Evolutionary conservation across 2,329 filamentous ascomycete species (phyloP), one percentile per base, ranked within the genome.

Genomic region (Botryosphaeria dothidea): DNA sequence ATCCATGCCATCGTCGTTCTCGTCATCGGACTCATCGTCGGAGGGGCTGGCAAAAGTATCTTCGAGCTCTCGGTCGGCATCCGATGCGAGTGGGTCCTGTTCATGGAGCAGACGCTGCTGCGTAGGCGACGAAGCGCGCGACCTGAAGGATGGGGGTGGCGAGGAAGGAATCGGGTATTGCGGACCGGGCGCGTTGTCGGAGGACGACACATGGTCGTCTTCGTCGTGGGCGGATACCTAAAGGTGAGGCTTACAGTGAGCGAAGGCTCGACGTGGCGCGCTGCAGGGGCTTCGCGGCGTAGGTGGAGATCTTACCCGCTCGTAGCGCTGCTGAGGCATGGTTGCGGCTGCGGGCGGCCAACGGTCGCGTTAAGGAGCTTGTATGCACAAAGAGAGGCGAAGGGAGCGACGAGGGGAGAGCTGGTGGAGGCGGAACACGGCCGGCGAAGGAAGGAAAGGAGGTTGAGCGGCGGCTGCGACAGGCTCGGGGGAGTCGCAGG

Each of bases 121-220:
- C 21, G 82, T 77, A 34, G 84, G 85, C 38, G 91, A 93, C 1
- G 92, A 92, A 34, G 90, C 84, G 74, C 91, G 88, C 52, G 93
- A 97, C 76, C 89, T 92, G 79, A 97, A 98, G 1, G 94, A 97
- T 2, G 94, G 94, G 41, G 82, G 82, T 69, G 82, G 82, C 67
- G 82, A 84, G 68, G 76, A 75, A 27, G 82, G 82, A 25, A 82
- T 75, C 25, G 77, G 71, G 68, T 77, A 74, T 56, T 74, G 73
- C 60, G 69, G 66, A 19, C 71, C 72, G 8, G 72, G 58, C 23
- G 62, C 65, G 19, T 65, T 68, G 69, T 69, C 72, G 48, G 34
- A 36, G 67, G 74, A 72, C 49, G 45, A 54, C 8, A 52, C 31
- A 31, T 31, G 31, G 45, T 65, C 63, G 41, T 80, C 75, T 54